Evolutionary conservation across 179 eudicot genomes (phyloP).

Genomic region (Silene coronaria): DNA sequence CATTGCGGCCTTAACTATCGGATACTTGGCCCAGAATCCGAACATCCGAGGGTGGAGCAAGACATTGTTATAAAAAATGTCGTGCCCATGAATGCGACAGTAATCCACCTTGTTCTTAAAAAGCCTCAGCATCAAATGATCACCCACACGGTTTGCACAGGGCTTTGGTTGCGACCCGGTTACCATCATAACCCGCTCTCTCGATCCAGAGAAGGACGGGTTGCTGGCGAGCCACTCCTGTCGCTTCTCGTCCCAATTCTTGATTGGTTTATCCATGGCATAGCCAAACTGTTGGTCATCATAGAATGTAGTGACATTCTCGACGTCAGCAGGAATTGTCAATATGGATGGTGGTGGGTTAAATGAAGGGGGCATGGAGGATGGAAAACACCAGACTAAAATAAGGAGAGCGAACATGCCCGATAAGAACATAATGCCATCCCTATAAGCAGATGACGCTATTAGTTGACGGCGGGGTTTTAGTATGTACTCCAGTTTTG

Average conservation of each 20-base stretch:
- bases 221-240: constrained; percentile 22
- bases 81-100: constrained; percentile 33
- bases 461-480: constrained; percentile 1
- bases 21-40: constrained; percentile 40
- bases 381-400: constrained; percentile 17
- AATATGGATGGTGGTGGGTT: not conserved
- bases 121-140: constrained; percentile 29
- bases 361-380: constrained; percentile 9
- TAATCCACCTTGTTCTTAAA: constrained; percentile 41
- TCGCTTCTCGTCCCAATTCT: constrained; percentile 36
- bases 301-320: constrained; percentile 23
- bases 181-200: constrained; percentile 29
- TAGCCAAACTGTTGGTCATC: constrained; percentile 32
- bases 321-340: not conserved
- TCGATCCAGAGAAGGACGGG: constrained; percentile 17
- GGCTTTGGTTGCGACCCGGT: constrained; percentile 39
- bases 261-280: constrained; percentile 21
- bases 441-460: not conserved
- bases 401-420: constrained; percentile 5
- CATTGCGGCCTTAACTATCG: constrained; percentile 36
- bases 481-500: not conserved
- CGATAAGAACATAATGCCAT: constrained; percentile 10
- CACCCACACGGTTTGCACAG: constrained; percentile 28
- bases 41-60: constrained; percentile 37
- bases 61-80: constrained; percentile 34